Base-by-base conservation (phyloP, 1,139 yeast species). In the Candida smagusa region DNA sequence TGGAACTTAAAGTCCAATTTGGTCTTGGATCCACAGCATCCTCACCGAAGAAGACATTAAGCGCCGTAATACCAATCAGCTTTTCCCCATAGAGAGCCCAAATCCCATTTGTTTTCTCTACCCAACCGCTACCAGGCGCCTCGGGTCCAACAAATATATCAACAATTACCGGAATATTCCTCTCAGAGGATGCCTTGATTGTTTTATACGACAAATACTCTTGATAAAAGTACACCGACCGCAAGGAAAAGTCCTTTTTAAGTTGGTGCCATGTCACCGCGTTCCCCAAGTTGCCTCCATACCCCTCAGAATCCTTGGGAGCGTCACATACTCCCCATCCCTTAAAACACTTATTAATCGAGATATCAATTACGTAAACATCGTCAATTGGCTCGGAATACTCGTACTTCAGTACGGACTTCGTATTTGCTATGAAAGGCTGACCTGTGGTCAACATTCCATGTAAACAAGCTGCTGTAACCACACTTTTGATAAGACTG, bases 21-120 rank as follows among this genome's bases (percentile, higher is more conserved):
- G 79, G 77, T 40, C 96, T 66, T 2, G 96, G 95, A 39, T 88
- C 95, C 4, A 73, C 77, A 0, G 87, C 83, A 48, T 81, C 89
- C 3, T 59, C 60, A 1, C 95, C 95, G 62, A 79, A 88, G 28
- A 88, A 61, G 2, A 86, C 65, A 47, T 84, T 87, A 11, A 86
- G 41, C 48, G 69, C 60, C 46, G 74, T 42, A 12, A 72, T 52
- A 0, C 76, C 58, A 7, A 42, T 38, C 30, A 31, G 34, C 3
- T 57, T 44, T 3, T 53, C 46, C 2, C 74, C 82, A 32, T 53
- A 58, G 39, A 68, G 65, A 30, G 72, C 63, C 83, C 82, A 78
- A n/a, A 79, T 44, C 2, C 77, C 77, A 42, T 58, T 35, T 19
- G 60, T 55, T 40, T 61, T 59, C 12, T 61, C 48, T 3, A 40